A percentile compares a stretch with the other conserved stretches of the same genome.
These are phyloP conservation scores for Oldenlandia corymbosa DNA, from an alignment of 257 asterid species.

Conservation along the genomic window DNA sequence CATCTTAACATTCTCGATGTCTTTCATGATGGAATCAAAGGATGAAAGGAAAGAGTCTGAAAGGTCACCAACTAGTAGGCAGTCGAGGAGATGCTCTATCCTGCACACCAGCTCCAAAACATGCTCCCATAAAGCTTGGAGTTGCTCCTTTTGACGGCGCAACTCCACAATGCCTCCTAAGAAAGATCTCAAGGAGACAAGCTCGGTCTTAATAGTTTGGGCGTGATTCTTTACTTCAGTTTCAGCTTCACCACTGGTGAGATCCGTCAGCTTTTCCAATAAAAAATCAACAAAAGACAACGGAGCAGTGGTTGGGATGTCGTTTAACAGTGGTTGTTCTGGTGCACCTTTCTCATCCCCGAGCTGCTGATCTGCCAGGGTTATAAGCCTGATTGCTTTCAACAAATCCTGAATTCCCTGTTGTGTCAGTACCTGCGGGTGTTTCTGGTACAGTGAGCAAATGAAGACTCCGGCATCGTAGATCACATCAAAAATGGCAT, in stretches of 20 bases:
- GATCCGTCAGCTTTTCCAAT: not conserved
- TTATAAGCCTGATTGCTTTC: not conserved
- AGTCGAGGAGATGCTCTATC: not conserved
- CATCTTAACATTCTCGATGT: not conserved
- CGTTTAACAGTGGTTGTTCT: not conserved
- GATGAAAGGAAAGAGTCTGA: not conserved
- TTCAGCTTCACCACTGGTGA: not conserved
- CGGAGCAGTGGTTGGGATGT: not conserved
- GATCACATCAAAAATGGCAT: not conserved
- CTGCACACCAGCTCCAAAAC: not conserved
- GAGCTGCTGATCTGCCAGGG: not conserved
- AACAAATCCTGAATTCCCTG: not conserved
- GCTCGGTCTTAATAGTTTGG: not conserved
- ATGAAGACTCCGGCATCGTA: slow-evolving; percentile 3
- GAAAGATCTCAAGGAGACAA: not conserved
- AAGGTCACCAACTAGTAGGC: not conserved
- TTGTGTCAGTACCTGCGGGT: not conserved
- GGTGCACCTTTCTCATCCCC: not conserved
- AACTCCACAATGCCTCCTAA: not conserved
- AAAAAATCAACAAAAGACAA: not conserved
- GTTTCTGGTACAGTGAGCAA: not conserved
- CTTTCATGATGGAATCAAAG: not conserved
- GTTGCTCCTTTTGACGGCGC: not conserved
- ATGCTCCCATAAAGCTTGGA: not conserved
- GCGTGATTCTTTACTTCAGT: not conserved